Base-by-base conservation (phyloP, 345 rosid species). In the Dovyalis caffra region DNA sequence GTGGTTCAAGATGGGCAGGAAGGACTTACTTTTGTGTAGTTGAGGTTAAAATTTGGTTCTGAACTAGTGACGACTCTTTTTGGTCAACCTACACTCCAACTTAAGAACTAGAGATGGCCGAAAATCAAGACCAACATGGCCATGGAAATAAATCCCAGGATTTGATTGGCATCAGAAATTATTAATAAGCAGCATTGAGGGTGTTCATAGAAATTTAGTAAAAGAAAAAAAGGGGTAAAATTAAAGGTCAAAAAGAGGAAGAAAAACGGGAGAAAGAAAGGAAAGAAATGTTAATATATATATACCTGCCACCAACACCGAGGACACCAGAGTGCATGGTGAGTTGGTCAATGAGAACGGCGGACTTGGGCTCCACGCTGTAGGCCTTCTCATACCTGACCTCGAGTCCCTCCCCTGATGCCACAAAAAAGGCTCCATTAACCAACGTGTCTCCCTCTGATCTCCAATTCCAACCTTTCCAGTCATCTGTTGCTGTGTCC, bases 391-490 rank as follows among this genome's bases (percentile, higher is more conserved):
- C 97, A 62, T 92, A 95, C 69, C 82, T 86, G 61, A 88, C 90
- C 74, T 95, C 97, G 0, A 88, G 81, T 28, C 79, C 97, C 70
- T 82, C 83, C 0, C 98, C 99, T 0, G 99, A 95, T 5, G 93
- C 90, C 43, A 93, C 88, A 29, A 95, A 95, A 74, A 85, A 93
- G 2, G 99, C 99, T 28, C 98, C 99, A 25, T 95, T 95, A 21
- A 90, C 99, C 93, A 95, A 0, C 18, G 88, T 56, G 71, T 95
- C 99, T 34, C 98, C 97, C 60, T 92, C 97, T 2, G 99, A 95
- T 81, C 97, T 86, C 99, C 99, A 95, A 38, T 92, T 91, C 99
- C 99, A 95, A 7, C 73, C 90, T 58, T 64, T 91, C 99, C 99
- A 95, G 0, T 89, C 78, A 0, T 83, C 91, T 3, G 88, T 92